Evolutionary conservation across 495 filamentous ascomycete genomes (phyloP).

Genomic region (Aspergillus bertholletiae): DNA sequence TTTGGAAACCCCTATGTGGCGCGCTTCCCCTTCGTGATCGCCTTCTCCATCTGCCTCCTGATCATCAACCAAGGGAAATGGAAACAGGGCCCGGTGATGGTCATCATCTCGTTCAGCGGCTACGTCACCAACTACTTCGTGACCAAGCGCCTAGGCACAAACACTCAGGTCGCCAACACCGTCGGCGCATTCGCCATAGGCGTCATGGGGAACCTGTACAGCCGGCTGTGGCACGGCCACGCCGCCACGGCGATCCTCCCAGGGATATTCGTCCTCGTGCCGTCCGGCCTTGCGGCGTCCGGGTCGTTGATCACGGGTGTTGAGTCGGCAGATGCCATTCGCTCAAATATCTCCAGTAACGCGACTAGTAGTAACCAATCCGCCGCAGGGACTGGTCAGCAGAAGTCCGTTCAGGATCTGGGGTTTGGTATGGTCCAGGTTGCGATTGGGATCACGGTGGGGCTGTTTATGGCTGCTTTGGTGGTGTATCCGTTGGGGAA

Average conservation of each 20-base stretch:
- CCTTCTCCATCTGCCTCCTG: conserved; percentile 58
- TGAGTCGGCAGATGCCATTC: conserved; percentile 70
- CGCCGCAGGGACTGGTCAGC: conserved; percentile 11
- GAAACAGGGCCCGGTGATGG: conserved; percentile 83
- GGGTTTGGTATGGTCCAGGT: conserved; percentile 65
- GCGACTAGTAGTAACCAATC: neutral
- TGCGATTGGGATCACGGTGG: conserved; percentile 87
- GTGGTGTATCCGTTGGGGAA: conserved; percentile 91
- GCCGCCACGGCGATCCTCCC: conserved; percentile 83
- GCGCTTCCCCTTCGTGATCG: conserved; percentile 46
- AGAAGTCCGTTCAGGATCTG: conserved; percentile 24
- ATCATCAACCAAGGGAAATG: conserved; percentile 89
- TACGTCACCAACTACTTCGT: conserved; percentile 83
- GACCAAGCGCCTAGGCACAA: conserved; percentile 62
- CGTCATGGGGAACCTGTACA: conserved; percentile 80
- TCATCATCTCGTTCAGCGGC: conserved; percentile 70
- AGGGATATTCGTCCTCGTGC: conserved; percentile 88
- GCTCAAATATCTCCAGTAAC: conserved; percentile 42
- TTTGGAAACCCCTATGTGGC: conserved; percentile 29
- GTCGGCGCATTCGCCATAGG: conserved; percentile 81
- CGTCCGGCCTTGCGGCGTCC: conserved; percentile 74
- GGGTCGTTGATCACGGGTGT: conserved; percentile 77
- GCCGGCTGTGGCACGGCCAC: conserved; percentile 71
- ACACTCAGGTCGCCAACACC: conserved; percentile 76
- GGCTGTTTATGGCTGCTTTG: conserved; percentile 77